Base-by-base conservation (phyloP, 2,329 filamentous ascomycete genomes). In the Diaporthe vaccinii region DNA sequence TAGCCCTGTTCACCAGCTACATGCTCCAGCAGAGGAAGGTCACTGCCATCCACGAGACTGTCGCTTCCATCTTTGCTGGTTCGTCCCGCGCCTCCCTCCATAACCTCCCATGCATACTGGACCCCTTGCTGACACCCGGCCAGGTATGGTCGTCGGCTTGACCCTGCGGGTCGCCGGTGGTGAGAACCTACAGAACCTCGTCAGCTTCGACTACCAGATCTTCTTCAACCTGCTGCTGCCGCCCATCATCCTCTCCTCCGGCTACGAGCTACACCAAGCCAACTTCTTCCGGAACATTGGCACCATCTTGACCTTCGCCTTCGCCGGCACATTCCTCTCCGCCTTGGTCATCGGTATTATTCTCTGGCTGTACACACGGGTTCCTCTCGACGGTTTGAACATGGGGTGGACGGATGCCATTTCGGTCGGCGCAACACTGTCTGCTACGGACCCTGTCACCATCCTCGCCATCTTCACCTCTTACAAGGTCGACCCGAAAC, bases 201-300 rank as follows among this genome's bases (percentile, higher is more conserved):
- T 99, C 82, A 98, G 93, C 84, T 99, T 99, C 88, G 94, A 98
- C 87, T 98, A 98, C 84, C 96, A 98, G 83, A 98, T 98, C 88
- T 99, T 99, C 89, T 99, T 99, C 89, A 99, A 99, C 84, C 91
- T 99, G 61, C 91, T 99, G 17, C 93, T 99, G n/a, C 97, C 97
- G 51, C 97, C 97, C 74, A 99, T 99, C 82, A 99, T 99, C 83
- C 90, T 99, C 39, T 96, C 96, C 22, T 98, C 96, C 22, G 97
- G 97, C 73, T 99, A 98, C 86, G 97, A 99, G 85, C 86, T 99
- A 76, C 97, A 99, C 84, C 97, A 99, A 86, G 96, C 95, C 80
- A 99, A 99, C 86, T 99, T 99, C 89, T 99, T 99, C 86, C 93
- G 96, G 78, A 98, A 99, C 81, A 98, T 98, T 77, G 96, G 97